Evolutionary conservation across 2,329 filamentous ascomycete species (phyloP).

Genomic region (Nemania serpens): DNA sequence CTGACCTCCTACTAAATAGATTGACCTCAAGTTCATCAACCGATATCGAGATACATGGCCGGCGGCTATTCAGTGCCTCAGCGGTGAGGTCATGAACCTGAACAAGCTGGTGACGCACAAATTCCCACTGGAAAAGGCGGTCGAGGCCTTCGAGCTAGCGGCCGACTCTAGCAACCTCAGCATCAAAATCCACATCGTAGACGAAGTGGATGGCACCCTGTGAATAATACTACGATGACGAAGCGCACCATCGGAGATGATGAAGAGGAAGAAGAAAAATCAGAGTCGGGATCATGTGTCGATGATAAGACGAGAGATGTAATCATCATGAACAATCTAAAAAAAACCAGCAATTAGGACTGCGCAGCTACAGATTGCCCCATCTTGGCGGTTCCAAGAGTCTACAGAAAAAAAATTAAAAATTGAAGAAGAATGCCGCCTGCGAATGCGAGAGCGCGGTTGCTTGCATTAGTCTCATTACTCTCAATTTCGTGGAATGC

Average conservation of each 20-base stretch:
- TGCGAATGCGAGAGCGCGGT: slow-evolving; percentile 1
- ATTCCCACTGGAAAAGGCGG: slow-evolving; percentile 64
- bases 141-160: slow-evolving; percentile 60
- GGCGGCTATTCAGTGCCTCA: slow-evolving; percentile 63
- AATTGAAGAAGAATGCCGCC: not conserved
- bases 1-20: slow-evolving; percentile 45
- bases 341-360: not conserved
- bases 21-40: slow-evolving; percentile 72
- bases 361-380: too few relatives aligned
- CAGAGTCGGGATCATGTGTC: not conserved
- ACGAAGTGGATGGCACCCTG: slow-evolving; percentile 45
- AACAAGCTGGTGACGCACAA: slow-evolving; percentile 66
- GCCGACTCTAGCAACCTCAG: slow-evolving; percentile 57
- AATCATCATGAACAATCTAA: slow-evolving; percentile 19
- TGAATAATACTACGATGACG: slow-evolving; percentile 26
- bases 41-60: slow-evolving; percentile 74
- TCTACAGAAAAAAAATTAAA: too few relatives aligned
- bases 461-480: slow-evolving; percentile 1
- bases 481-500: slow-evolving; percentile 1
- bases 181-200: slow-evolving; percentile 66
- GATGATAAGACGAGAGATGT: slow-evolving; percentile 3
- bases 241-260: not conserved
- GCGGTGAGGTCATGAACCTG: slow-evolving; percentile 63
- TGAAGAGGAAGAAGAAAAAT: not conserved
- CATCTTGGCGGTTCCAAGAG: too few relatives aligned